A percentile compares a stretch with the other conserved stretches of the same genome.
phyloP scores from a whole-genome alignment of 2,329 filamentous ascomycete genomes.

The Colletotrichum sp. region DNA sequence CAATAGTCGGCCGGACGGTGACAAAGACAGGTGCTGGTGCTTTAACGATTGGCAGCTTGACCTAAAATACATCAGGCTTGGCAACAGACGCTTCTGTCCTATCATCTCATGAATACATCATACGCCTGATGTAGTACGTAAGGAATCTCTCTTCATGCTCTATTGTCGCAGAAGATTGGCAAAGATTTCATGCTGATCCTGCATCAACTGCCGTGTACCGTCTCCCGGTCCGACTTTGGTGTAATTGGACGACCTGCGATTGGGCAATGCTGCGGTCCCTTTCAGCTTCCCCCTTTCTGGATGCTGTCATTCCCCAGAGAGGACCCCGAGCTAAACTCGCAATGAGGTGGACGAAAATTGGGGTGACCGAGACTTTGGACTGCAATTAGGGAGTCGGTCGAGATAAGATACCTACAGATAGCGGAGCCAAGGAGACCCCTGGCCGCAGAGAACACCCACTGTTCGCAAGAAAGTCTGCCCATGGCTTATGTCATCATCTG shows the following conservation, averaged over 20 bases:
- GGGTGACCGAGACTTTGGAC: constrained; percentile 6
- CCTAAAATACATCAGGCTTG: not conserved
- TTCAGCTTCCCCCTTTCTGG: not conserved
- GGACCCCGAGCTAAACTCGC: not conserved
- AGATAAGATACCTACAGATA: constrained; percentile 22
- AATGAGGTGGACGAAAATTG: not conserved
- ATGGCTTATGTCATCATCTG: not conserved
- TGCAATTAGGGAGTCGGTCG: not conserved
- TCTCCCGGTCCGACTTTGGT: not conserved
- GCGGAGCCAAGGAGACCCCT: constrained; percentile 9
- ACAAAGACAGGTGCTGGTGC: not conserved
- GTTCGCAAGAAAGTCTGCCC: not conserved
- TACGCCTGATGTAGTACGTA: not conserved
- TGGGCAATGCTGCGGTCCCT: not conserved
- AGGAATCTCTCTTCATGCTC: not conserved
- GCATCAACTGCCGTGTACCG: not conserved
- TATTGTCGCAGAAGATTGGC: not conserved
- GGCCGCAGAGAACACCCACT: not conserved
- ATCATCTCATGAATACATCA: not conserved
- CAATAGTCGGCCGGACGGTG: not conserved
- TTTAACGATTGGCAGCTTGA: not conserved
- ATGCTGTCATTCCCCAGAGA: not conserved
- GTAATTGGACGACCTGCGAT: not conserved
- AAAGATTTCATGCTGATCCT: not conserved
- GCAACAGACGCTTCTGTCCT: not conserved